Base-by-base conservation (phyloP, 164 flowering plant genomes). In the Annona cherimola region DNA sequence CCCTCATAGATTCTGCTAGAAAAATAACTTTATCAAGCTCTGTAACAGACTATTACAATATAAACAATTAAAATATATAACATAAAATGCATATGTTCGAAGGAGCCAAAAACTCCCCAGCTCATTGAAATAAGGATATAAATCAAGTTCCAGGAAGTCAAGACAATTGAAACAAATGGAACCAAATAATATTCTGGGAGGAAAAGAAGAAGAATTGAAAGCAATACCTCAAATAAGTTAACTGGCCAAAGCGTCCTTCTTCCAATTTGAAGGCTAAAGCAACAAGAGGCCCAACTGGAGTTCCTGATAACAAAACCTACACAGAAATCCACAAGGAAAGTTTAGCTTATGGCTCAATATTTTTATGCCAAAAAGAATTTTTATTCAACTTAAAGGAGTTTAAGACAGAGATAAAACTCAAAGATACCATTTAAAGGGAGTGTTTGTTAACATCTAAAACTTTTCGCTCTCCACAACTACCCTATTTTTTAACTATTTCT, bases 201-300 rank as follows among this genome's bases (percentile, higher is more conserved):
- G 57, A 9, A 9, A 50, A 3, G 57, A 50, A 45, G 50, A 45
- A 50, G 57, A 50, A 60, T 12, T 4, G 54, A 70, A 4, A 8
- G 40, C 6, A 41, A 65, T 76, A 91, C 99, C 98, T 91, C 69
- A 96, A 78, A 83, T 86, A 96, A 73, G 99, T 96, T 70, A 96
- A 76, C 79, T 96, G 99, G 77, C 99, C 99, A 85, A 93, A 96
- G 41, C 96, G 88, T 65, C 99, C 98, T 87, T 96, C 99, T 80
- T 96, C 99, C 79, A 93, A 78, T 79, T 96, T 96, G 81, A 96
- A 96, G 70, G 99, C 99, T 81, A 96, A 79, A 62, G 95, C 98
- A 71, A 96, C 99, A 71, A 96, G 90, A 69, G 95, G 97, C 75
- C 98, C 98, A 79, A 73, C 81, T 20, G 98, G 99, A 71, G 85